A percentile compares a stretch with the other conserved stretches of the same genome.
These are phyloP conservation scores for Trametes pubescens DNA, from an alignment of 1,284 basidiomycete species.

Conservation along the genomic window DNA sequence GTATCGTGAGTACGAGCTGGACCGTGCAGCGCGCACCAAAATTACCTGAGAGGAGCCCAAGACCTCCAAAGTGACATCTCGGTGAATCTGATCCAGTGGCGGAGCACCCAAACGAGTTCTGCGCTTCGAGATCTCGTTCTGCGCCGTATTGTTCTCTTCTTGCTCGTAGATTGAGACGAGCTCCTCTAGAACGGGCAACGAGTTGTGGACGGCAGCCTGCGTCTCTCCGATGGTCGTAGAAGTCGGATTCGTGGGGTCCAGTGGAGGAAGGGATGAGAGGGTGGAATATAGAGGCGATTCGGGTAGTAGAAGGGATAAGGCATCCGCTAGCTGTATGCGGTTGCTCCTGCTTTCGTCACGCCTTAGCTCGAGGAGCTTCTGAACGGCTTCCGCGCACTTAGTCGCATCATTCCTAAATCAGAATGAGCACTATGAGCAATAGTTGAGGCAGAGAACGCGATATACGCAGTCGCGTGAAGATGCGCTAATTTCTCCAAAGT, in stretches of 20 bases:
- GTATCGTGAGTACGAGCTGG: background rate
- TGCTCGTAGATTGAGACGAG: constrained; percentile 65
- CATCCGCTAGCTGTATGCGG: constrained; percentile 56
- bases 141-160: constrained; percentile 63
- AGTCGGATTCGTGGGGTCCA: constrained; percentile 80
- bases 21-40: constrained; percentile 15
- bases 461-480: constrained; percentile 66
- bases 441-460: constrained; percentile 6
- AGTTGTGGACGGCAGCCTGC: constrained; percentile 75
- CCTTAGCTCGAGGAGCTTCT: constrained; percentile 77
- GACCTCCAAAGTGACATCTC: constrained; percentile 72
- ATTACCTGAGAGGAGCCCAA: constrained; percentile 65
- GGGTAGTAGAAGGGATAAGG: constrained; percentile 78
- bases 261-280: constrained; percentile 73
- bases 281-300: constrained; percentile 73
- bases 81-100: constrained; percentile 71
- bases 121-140: constrained; percentile 78
- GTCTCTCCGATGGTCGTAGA: constrained; percentile 62
- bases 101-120: constrained; percentile 78
- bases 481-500: constrained; percentile 62
- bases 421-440: constrained; percentile 2
- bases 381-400: constrained; percentile 83
- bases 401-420: constrained; percentile 71
- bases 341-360: constrained; percentile 62
- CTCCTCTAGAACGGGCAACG: constrained; percentile 73